Conservation (phyloP, 1,284 basidiomycete genomes). For the Porogramme epimiltina region DNA sequence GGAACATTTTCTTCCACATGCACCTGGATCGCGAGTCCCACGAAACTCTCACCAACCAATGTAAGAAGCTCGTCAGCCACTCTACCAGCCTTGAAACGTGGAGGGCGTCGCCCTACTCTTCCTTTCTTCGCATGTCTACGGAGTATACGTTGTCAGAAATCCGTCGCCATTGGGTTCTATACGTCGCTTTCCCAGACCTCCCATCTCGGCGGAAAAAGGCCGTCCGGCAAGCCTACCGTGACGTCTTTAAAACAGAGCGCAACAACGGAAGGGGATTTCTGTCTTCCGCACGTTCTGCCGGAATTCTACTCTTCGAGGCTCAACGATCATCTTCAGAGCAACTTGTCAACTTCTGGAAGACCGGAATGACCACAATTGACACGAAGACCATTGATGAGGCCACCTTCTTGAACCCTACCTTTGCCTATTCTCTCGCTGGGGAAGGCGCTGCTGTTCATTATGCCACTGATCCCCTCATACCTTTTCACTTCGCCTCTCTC, state of each 20-base stretch:
- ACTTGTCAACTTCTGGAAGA: conserved; percentile 42
- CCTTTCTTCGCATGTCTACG: conserved; percentile 39
- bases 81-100: conserved; percentile 43
- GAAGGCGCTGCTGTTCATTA: conserved; percentile 49
- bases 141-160: conserved; percentile 43
- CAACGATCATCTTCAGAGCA: conserved; percentile 21
- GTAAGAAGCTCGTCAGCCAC: conserved; percentile 41
- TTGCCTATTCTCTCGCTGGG: conserved; percentile 43
- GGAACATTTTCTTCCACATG: conserved; percentile 63
- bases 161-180: conserved; percentile 45
- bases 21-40: conserved; percentile 45
- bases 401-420: conserved; percentile 47
- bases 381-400: conserved; percentile 28
- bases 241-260: conserved; percentile 8
- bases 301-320: conserved; percentile 35
- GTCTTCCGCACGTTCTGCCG: conserved; percentile 38
- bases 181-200: conserved; percentile 27
- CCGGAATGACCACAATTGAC: conserved; percentile 40
- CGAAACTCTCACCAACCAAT: conserved; percentile 44
- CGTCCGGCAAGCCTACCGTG: conserved; percentile 22
- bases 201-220: conserved; percentile 9
- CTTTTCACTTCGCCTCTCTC: conserved; percentile 49
- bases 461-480: conserved; percentile 43
- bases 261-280: background rate
- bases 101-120: conserved; percentile 43